Evolutionary conservation across 2,329 filamentous ascomycete species (phyloP).

Genomic region (Ophiognomonia clavigignenti-juglandacearum): DNA sequence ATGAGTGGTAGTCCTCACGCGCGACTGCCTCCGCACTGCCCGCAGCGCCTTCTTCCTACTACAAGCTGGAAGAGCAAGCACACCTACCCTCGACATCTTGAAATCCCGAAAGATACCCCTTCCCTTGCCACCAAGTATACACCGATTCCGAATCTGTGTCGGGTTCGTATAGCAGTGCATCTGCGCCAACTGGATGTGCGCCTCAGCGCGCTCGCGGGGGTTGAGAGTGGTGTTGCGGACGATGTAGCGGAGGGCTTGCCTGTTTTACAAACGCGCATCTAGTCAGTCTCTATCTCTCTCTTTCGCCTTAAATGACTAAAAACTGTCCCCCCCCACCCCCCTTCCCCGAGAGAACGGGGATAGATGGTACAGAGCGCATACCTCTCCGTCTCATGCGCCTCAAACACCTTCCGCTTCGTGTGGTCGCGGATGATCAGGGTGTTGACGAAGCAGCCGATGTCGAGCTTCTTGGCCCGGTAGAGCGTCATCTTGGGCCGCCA

Average conservation of each 20-base stretch:
- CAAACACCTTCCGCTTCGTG: conserved; percentile 92
- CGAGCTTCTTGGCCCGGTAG: conserved; percentile 86
- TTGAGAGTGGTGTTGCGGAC: conserved; percentile 89
- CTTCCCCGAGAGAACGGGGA: too few species aligned
- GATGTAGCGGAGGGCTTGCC: conserved; percentile 89
- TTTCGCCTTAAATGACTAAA: not conserved
- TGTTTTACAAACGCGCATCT: conserved; percentile 29
- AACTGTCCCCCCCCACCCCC: not conserved
- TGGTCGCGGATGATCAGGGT: conserved; percentile 86
- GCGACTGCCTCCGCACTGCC: not conserved
- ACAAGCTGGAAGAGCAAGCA: not conserved
- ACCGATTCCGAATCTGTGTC: conserved; percentile 91
- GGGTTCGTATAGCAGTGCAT: conserved; percentile 95
- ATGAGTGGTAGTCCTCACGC: too few species aligned
- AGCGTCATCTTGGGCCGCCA: conserved; percentile 60
- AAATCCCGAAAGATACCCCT: conserved; percentile 91
- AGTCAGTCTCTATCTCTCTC: not conserved
- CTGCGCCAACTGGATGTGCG: conserved; percentile 85
- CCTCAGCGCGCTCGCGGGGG: conserved; percentile 76
- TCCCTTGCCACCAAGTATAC: conserved; percentile 84
- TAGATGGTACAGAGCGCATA: too few species aligned
- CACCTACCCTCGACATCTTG: conserved; percentile 79
- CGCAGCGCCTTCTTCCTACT: not conserved
- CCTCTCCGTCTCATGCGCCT: conserved; percentile 83
- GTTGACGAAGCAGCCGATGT: conserved; percentile 84